phyloP scores from a whole-genome alignment of 73 alveolate genomes.

The Paramecium octaurelia region DNA sequence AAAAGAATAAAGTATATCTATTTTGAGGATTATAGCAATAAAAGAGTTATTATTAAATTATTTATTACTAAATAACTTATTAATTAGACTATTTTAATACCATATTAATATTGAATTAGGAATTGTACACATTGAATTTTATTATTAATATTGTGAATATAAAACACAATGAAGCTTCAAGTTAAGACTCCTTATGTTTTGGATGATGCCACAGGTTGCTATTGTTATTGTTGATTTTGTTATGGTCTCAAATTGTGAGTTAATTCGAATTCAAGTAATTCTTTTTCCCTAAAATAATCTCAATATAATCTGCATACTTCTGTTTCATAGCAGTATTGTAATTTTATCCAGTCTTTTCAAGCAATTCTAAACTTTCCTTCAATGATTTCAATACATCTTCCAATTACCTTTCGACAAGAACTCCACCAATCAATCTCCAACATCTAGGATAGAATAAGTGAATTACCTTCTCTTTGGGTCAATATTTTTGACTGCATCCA shows the following conservation, averaged over 20 bases:
- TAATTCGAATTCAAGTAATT: constrained; percentile 50
- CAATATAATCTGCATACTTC: constrained; percentile 23
- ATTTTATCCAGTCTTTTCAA: constrained; percentile 57
- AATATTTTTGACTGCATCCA: constrained; percentile 73
- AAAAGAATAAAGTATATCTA: too few species aligned
- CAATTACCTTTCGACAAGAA: constrained; percentile 74
- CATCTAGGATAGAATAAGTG: neutral
- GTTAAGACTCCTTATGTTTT: constrained; percentile 23
- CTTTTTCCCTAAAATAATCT: constrained; percentile 44
- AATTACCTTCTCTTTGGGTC: constrained; percentile 76
- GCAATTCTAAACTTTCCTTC: constrained; percentile 64
- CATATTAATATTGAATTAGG: too few species aligned
- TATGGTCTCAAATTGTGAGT: constrained; percentile 57
- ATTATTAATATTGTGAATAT: neutral
- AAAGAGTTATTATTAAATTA: too few species aligned
- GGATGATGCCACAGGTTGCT: neutral
- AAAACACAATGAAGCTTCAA: neutral
- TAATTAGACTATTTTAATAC: too few species aligned
- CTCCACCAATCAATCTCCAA: constrained; percentile 88
- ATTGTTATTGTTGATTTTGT: neutral
- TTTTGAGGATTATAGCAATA: too few species aligned
- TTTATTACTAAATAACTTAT: too few species aligned
- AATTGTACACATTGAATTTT: neutral
- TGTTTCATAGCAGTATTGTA: constrained; percentile 49
- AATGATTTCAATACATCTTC: constrained; percentile 74